Base-by-base conservation (phyloP, 352 stramenopile genomes). In the Thraustochytrium sp. region DNA sequence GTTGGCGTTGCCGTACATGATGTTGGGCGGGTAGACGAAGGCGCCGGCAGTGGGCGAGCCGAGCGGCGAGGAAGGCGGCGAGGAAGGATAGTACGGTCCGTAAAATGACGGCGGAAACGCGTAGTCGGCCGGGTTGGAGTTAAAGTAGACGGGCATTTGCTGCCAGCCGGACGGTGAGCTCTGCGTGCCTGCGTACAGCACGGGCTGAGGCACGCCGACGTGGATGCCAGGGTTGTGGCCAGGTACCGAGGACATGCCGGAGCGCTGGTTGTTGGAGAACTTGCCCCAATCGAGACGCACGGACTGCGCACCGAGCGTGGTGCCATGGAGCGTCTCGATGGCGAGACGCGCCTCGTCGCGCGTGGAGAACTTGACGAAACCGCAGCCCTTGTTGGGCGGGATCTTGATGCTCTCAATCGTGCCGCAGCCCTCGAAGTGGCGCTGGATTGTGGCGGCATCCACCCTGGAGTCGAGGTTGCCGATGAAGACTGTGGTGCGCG, bases 401-500 rank as follows among this genome's bases (percentile, higher is more conserved):
- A 94, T 91, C 74, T 93, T 93, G 53, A 95, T 89, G 40, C 89
- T 91, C 53, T 91, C 87, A 53, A 95, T 94, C 68, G 94, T 90
- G 38, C 93, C 93, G 38, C 94, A 89, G 21, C 85, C 85, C 23
- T 87, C 86, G 82, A 97, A 97, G 29, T 91, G 90, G 37, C 89
- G 85, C 29, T 91, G 90, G 13, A 97, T 82, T 34, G 85, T 86
- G 37, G 96, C 93, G 2, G 96, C 92, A 37, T 93, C 92, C 1
- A 92, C 93, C 4, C 90, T 90, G 5, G 93, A 87, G 63, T 94
- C 91, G 61, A 97, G 85, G 36, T 92, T 92, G 21, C 93, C 93
- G 5, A 97, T 91, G 88, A 97, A 97, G 26, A 97, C 92, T 3
- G 93, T 97, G 61, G 92, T 96, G 85, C 96, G 96, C 5, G 75